phyloP scores from a whole-genome alignment of 352 stramenopile genomes.

The Pythium inflatum region DNA sequence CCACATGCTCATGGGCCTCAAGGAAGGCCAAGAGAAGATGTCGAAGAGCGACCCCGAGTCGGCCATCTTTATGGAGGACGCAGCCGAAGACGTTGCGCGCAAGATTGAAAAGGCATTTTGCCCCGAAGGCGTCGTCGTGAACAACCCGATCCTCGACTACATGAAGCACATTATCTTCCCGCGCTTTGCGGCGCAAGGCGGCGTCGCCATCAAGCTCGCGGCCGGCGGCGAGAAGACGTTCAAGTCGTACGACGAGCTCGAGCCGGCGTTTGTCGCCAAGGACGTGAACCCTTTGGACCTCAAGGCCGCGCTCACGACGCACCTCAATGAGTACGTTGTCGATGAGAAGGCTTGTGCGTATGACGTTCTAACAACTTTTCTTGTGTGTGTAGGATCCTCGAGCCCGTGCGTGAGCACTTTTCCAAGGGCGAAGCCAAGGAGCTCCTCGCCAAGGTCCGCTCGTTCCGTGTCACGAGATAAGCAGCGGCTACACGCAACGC shows the following conservation, averaged over 20 bases:
- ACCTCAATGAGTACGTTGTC: conserved; percentile 90
- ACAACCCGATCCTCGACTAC: conserved; percentile 97
- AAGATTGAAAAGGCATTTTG: conserved; percentile 99
- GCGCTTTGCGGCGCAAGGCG: conserved; percentile 52
- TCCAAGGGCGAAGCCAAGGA: conserved; percentile 93
- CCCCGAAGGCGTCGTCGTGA: conserved; percentile 84
- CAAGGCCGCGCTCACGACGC: conserved; percentile 90
- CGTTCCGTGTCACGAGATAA: conserved; percentile 96
- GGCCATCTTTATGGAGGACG: conserved; percentile 99
- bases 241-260: conserved; percentile 85
- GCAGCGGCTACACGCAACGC: no score
- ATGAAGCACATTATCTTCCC: conserved; percentile 97
- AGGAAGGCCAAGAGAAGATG: conserved; percentile 99
- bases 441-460: conserved; percentile 95
- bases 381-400: conserved; percentile 78
- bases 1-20: conserved; percentile 99
- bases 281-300: conserved; percentile 94
- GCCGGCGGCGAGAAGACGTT: conserved; percentile 83
- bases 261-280: conserved; percentile 89
- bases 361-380: conserved; percentile 10
- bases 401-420: conserved; percentile 98
- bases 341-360: no score
- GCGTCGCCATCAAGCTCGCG: conserved; percentile 53
- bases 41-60: conserved; percentile 98
- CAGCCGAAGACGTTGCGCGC: conserved; percentile 91